Conservation (phyloP, 2,329 filamentous ascomycete genomes). For the Cladophialophora psammophila region DNA sequence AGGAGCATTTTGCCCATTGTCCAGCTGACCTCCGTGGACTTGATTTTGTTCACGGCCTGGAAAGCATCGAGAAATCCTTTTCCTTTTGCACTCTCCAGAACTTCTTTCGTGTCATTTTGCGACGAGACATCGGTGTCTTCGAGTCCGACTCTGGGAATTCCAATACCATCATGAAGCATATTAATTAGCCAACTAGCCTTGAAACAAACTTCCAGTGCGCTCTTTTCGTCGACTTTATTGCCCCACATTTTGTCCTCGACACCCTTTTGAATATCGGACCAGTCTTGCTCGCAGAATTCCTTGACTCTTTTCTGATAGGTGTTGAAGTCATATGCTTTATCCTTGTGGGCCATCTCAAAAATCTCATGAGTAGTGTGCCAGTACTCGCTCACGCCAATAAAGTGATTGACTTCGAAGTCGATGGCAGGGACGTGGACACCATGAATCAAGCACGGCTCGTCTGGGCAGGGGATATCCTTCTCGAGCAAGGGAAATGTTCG, state of each 20-base stretch:
- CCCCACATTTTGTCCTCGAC: constrained; percentile 73
- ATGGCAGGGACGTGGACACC: constrained; percentile 93
- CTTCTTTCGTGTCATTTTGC: constrained; percentile 75
- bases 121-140: constrained; percentile 65
- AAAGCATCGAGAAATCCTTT: constrained; percentile 85
- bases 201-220: constrained; percentile 89
- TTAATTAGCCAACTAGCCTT: constrained; percentile 99
- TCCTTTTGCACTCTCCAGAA: constrained; percentile 71
- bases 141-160: constrained; percentile 82
- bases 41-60: constrained; percentile 90
- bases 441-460: constrained; percentile 86
- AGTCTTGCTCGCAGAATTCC: constrained; percentile 84
- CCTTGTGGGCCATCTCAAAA: constrained; percentile 77
- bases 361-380: constrained; percentile 98
- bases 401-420: constrained; percentile 96
- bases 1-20: constrained; percentile 95
- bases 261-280: constrained; percentile 75
- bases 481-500: constrained; percentile 85
- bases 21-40: constrained; percentile 93
- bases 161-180: constrained; percentile 93
- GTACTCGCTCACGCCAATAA: constrained; percentile 96
- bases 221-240: constrained; percentile 74
- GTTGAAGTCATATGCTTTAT: constrained; percentile 84
- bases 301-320: constrained; percentile 86
- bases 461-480: constrained; percentile 83